Evolutionary conservation across 768 basidiomycete genomes (phyloP).

Genomic region (Heimioporus sp.): DNA sequence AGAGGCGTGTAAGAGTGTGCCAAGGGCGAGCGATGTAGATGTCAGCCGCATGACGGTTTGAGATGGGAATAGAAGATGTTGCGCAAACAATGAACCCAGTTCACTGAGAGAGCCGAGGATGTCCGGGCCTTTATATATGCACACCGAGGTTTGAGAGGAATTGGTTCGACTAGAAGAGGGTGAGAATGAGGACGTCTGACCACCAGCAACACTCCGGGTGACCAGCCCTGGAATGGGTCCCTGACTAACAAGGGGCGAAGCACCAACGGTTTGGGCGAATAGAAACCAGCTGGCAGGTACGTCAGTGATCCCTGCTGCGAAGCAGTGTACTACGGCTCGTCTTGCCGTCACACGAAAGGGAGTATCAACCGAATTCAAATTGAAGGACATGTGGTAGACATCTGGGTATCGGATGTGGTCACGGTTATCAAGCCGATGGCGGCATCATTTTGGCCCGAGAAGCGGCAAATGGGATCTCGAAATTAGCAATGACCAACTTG

Average conservation of each 20-base stretch:
- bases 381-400: neutral
- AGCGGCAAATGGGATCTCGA: too few relatives aligned
- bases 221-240: neutral
- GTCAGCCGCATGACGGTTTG: conserved; percentile 7
- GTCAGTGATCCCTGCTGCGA: neutral
- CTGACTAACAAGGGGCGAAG: neutral
- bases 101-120: neutral
- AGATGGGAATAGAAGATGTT: neutral
- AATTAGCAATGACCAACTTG: neutral
- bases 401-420: neutral
- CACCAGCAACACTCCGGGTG: neutral
- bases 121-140: conserved; percentile 13
- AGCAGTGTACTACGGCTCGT: neutral
- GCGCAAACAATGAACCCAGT: neutral
- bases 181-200: conserved; percentile 1
- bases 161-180: neutral
- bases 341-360: neutral
- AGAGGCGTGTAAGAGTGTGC: neutral
- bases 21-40: conserved; percentile 4
- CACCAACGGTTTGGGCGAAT: neutral
- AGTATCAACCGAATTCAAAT: conserved; percentile 6
- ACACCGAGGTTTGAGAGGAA: neutral
- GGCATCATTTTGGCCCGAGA: neutral
- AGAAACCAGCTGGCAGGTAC: neutral
- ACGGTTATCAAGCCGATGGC: neutral